Percentiles rank a stretch among this genome's conserved stretches.
Evolutionary conservation across 78 protist genomes (phyloP).

Genomic region (Emiliania huxleyi): DNA sequence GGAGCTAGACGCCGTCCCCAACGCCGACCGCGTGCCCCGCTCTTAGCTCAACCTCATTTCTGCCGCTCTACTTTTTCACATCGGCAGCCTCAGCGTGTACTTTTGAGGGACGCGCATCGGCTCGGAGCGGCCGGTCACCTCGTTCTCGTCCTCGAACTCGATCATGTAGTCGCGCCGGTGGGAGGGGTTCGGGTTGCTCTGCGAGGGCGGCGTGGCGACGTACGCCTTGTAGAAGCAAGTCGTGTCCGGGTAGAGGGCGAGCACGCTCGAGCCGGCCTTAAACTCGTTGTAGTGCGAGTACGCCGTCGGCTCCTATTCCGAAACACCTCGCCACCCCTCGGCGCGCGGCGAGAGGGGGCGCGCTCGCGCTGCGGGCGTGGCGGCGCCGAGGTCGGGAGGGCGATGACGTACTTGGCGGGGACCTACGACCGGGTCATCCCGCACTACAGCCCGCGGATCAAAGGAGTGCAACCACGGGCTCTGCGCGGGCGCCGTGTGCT

Average conservation of each 20-base stretch:
- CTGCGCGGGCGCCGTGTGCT: neutral
- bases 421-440: no score
- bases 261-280: neutral
- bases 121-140: neutral
- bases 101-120: neutral
- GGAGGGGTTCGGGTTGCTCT: neutral
- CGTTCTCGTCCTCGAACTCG: slow-evolving; percentile 26
- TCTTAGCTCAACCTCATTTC: no score
- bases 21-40: no score
- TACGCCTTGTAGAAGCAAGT: slow-evolving; percentile 1
- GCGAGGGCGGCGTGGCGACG: neutral
- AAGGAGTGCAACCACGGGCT: no score
- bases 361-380: no score
- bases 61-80: no score
- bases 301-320: neutral
- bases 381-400: neutral
- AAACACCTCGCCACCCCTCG: no score
- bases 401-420: no score
- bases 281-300: neutral
- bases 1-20: no score
- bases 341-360: no score
- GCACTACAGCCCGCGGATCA: no score
- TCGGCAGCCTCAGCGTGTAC: neutral
- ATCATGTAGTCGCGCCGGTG: neutral
- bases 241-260: slow-evolving; percentile 22